A percentile compares a stretch with the other conserved stretches of the same genome.
These are phyloP conservation scores for Amylostereum areolatum DNA, from an alignment of 1,284 basidiomycete genomes.

Conservation along the genomic window DNA sequence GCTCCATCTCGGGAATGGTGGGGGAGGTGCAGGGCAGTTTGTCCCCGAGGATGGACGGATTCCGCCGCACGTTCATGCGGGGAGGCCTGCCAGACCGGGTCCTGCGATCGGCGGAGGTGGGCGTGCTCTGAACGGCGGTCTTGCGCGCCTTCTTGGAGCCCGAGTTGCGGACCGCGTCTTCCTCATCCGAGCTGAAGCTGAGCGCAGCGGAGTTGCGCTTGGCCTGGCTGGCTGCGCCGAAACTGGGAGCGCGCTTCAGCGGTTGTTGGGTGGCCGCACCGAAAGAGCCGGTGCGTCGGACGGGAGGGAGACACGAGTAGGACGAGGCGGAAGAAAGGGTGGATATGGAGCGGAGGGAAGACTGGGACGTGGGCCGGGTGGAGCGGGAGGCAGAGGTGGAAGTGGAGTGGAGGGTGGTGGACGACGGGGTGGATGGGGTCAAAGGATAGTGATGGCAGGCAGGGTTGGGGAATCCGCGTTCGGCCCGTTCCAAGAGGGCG, in stretches of 20 bases:
- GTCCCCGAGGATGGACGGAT: constrained; percentile 54
- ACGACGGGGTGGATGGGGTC: constrained; percentile 58
- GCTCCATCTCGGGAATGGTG: constrained; percentile 1
- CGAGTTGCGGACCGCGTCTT: constrained; percentile 57
- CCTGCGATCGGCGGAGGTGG: too few species aligned
- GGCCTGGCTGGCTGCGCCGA: too few species aligned
- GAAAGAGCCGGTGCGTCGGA: constrained; percentile 26
- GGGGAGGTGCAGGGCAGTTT: constrained; percentile 24
- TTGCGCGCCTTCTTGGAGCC: constrained; percentile 59
- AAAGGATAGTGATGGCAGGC: constrained; percentile 54
- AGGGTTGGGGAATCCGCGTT: constrained; percentile 45
- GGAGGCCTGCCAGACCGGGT: too few species aligned
- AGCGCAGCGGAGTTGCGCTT: too few species aligned
- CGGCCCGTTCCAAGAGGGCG: constrained; percentile 59
- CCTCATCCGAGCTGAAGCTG: constrained; percentile 64
- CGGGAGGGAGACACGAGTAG: constrained; percentile 18
- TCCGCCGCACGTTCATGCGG: constrained; percentile 43
- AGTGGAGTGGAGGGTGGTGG: constrained; percentile 51
- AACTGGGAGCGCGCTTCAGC: constrained; percentile 36
- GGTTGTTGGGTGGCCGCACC: constrained; percentile 22
- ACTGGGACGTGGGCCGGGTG: constrained; percentile 26
- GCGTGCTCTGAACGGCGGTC: constrained; percentile 22
- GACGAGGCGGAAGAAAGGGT: constrained; percentile 28
- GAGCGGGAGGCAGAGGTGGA: constrained; percentile 28
- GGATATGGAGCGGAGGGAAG: constrained; percentile 29